A percentile compares a stretch with the other conserved stretches of the same genome.
These are phyloP conservation scores for Aspergillus quadricinctus DNA, from an alignment of 2,329 filamentous ascomycete genomes.

Conservation along the genomic window DNA sequence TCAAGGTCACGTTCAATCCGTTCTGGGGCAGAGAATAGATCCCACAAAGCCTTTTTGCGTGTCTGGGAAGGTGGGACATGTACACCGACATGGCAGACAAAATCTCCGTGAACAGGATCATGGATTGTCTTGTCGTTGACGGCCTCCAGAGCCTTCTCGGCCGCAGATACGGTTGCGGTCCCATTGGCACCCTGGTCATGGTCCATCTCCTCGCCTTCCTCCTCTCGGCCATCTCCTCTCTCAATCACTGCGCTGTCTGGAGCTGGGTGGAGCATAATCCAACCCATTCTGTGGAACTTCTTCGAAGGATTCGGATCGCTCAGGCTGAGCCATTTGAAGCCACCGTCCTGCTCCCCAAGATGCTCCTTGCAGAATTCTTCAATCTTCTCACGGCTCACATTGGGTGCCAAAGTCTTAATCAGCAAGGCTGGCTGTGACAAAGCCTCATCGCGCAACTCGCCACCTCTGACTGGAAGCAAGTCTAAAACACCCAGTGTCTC, in stretches of 20 bases:
- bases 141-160: slow-evolving; percentile 85
- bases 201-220: slow-evolving; percentile 54
- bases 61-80: slow-evolving; percentile 83
- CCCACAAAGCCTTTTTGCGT: slow-evolving; percentile 93
- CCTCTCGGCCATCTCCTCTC: slow-evolving; percentile 68
- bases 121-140: slow-evolving; percentile 97
- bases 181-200: slow-evolving; percentile 30
- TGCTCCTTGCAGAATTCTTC: slow-evolving; percentile 94
- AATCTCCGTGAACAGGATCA: slow-evolving; percentile 88
- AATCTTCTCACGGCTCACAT: slow-evolving; percentile 87
- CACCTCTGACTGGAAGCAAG: slow-evolving; percentile 74
- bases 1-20: slow-evolving; percentile 85
- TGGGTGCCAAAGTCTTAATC: slow-evolving; percentile 96
- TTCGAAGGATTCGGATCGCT: slow-evolving; percentile 97
- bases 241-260: slow-evolving; percentile 65
- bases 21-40: slow-evolving; percentile 90
- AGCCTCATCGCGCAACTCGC: slow-evolving; percentile 84
- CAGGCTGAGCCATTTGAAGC: slow-evolving; percentile 92
- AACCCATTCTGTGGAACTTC: slow-evolving; percentile 94
- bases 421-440: slow-evolving; percentile 85
- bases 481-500: slow-evolving; percentile 92
- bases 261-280: slow-evolving; percentile 89
- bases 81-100: slow-evolving; percentile 94
- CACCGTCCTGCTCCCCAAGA: slow-evolving; percentile 82
- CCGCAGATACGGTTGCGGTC: slow-evolving; percentile 47